Evolutionary conservation across 169 alveolate genomes (phyloP), one percentile per base, ranked within the genome.

Genomic region (Plasmodium gonderi): DNA sequence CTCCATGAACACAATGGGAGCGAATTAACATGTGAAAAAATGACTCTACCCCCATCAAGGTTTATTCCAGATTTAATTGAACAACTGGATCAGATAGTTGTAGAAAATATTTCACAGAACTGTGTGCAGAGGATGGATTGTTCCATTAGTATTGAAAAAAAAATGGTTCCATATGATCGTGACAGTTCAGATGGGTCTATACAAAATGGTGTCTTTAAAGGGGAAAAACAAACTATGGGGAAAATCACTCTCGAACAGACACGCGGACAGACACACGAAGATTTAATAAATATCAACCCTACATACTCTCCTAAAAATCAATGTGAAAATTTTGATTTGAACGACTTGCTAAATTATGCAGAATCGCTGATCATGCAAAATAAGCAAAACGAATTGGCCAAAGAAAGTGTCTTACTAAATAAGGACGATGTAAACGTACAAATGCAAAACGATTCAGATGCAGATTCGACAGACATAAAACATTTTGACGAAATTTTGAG

Each of bases 271-370:
- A 60, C 17, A 3, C 3, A 14, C n/a, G 2, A 60, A 20, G 72
- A 20, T 23, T 3, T 60, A 36, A 20, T 60, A 20, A 60, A 60
- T 20, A 29, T 60, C 14, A 20, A 36, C 33, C 17, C 72, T 6
- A 23, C 72, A 60, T 12, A 60, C 38, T n/a, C 26, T 29, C 38
- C 6, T 29, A 20, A 38, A 26, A 40, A 74, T 11, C 26, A 74
- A 2, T 26, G 36, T 8, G 67, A 77, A 23, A 38, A 11, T 14
- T 40, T 26, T 31, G 68, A 75, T 65, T 77, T 90, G 23, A 78
- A 64, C 29, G 83, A 78, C 40, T 72, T 90, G 36, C 80, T 90
- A 65, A 90, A 64, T 44, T 90, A 90, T 72, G 94, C 94, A 11
- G 94, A 90, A 69, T 42, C 90, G 0, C 74, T 90, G 12, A 85